These are phyloP conservation scores for Calamus simplicifolius DNA, from an alignment of 176 grass and related monocot species.

Conservation along the genomic window DNA sequence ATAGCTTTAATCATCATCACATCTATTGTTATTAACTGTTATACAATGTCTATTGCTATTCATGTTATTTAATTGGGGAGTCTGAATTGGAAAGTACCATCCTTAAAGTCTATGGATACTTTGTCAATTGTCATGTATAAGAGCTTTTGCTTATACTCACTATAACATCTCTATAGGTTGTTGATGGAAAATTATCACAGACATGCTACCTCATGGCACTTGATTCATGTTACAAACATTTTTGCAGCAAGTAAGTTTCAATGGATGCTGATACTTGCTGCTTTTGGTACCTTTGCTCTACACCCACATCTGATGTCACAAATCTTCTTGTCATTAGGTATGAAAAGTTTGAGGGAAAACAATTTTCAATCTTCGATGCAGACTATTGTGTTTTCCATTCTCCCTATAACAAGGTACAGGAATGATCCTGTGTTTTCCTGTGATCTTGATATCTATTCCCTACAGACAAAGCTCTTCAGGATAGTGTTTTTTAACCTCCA, in stretches of 20 bases:
- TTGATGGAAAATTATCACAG: conserved; percentile 96
- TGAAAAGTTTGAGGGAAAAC: conserved; percentile 58
- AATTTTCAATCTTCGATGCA: conserved; percentile 74
- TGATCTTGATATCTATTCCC: too few relatives aligned
- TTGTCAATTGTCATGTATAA: too few relatives aligned
- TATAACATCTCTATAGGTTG: conserved; percentile 44
- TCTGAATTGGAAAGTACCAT: too few relatives aligned
- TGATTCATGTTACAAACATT: conserved; percentile 73
- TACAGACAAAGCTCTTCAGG: too few relatives aligned
- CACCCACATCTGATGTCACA: neutral
- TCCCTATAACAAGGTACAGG: conserved; percentile 88
- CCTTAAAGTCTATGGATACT: too few relatives aligned
- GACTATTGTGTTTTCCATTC: conserved; percentile 97
- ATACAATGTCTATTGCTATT: too few relatives aligned
- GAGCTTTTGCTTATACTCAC: too few relatives aligned
- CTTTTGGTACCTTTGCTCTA: neutral
- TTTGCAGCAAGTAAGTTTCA: conserved; percentile 61
- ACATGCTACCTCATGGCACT: conserved; percentile 93
- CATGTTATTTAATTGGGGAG: too few relatives aligned
- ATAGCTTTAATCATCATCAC: too few relatives aligned
- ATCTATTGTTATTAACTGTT: too few relatives aligned
- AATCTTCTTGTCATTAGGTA: conserved; percentile 38
- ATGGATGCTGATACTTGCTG: neutral
- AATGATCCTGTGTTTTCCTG: too few relatives aligned
- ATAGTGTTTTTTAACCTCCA: too few relatives aligned